Evolutionary conservation across 2,329 filamentous ascomycete species (phyloP).

Genomic region (Verticillium nonalfalfae): DNA sequence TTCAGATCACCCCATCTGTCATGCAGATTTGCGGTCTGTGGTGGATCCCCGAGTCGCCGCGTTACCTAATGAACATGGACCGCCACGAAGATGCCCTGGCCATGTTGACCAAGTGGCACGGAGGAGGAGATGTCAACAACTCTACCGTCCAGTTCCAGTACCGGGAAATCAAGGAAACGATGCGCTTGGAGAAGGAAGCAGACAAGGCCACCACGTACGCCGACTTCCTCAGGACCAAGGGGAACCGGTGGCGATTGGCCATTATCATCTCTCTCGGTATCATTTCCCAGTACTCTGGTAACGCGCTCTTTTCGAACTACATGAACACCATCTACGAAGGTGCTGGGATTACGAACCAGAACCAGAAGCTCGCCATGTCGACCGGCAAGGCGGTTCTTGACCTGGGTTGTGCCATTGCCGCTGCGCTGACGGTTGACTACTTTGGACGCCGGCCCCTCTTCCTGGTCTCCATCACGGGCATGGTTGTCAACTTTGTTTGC

Average conservation of each 20-base stretch:
- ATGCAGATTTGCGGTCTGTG: slow-evolving; percentile 61
- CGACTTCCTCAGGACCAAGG: slow-evolving; percentile 55
- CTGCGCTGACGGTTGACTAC: slow-evolving; percentile 42
- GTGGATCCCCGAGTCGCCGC: slow-evolving; percentile 61
- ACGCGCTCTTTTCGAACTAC: slow-evolving; percentile 62
- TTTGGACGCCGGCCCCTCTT: slow-evolving; percentile 48
- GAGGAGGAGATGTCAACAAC: slow-evolving; percentile 51
- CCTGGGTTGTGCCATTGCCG: slow-evolving; percentile 49
- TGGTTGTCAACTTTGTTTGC: slow-evolving; percentile 38
- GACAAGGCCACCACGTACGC: slow-evolving; percentile 45
- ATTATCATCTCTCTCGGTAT: slow-evolving; percentile 58
- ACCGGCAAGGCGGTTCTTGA: slow-evolving; percentile 55
- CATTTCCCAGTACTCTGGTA: slow-evolving; percentile 64
- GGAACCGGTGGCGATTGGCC: slow-evolving; percentile 58
- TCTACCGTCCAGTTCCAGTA: slow-evolving; percentile 60
- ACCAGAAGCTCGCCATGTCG: slow-evolving; percentile 47
- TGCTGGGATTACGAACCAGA: slow-evolving; percentile 52
- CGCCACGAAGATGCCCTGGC: slow-evolving; percentile 54
- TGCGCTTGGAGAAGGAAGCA: slow-evolving; percentile 48
- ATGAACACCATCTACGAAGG: slow-evolving; percentile 55
- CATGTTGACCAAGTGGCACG: slow-evolving; percentile 58
- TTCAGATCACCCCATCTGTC: slow-evolving; percentile 55
- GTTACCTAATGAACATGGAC: slow-evolving; percentile 60
- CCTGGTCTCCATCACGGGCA: slow-evolving; percentile 39
- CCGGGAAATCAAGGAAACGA: slow-evolving; percentile 59